Percentiles rank a stretch among this genome's conserved stretches.
phyloP scores from a whole-genome alignment of 306 rosid genomes.

The Pueraria montana region DNA sequence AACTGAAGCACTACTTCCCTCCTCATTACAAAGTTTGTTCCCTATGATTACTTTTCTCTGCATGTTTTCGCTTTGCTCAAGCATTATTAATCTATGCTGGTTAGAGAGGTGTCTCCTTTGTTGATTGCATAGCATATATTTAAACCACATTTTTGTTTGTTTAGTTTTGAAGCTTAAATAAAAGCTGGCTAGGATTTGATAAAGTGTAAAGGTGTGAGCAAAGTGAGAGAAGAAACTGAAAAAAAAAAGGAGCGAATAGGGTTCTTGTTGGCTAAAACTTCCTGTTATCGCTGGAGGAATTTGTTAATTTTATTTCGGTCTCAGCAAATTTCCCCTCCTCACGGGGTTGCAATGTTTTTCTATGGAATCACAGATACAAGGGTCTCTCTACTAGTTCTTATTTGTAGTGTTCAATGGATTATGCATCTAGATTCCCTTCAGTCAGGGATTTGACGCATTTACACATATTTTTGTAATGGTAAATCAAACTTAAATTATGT shows the following conservation, averaged over 20 bases:
- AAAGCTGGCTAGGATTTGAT: conserved; percentile 2
- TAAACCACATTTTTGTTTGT: neutral
- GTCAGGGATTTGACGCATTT: neutral
- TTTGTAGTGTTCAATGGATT: neutral
- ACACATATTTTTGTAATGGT: too few species aligned
- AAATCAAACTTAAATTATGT: neutral
- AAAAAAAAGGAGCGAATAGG: neutral
- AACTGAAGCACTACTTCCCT: conserved; percentile 82
- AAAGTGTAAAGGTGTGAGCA: neutral
- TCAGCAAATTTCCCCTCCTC: neutral
- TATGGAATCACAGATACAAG: neutral
- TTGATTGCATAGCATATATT: neutral
- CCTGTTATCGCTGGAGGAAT: neutral
- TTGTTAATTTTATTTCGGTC: neutral
- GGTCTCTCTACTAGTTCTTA: neutral
- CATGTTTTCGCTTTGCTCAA: neutral
- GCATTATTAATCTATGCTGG: neutral
- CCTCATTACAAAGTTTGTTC: conserved; percentile 88
- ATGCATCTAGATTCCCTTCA: neutral
- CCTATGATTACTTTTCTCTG: neutral
- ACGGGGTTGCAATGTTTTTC: neutral
- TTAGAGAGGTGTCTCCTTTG: neutral
- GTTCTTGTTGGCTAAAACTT: conserved; percentile 2
- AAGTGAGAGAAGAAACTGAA: neutral
- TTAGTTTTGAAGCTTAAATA: neutral